Conservation (phyloP, 2,329 filamentous ascomycete species). For the Alternaria sp. region DNA sequence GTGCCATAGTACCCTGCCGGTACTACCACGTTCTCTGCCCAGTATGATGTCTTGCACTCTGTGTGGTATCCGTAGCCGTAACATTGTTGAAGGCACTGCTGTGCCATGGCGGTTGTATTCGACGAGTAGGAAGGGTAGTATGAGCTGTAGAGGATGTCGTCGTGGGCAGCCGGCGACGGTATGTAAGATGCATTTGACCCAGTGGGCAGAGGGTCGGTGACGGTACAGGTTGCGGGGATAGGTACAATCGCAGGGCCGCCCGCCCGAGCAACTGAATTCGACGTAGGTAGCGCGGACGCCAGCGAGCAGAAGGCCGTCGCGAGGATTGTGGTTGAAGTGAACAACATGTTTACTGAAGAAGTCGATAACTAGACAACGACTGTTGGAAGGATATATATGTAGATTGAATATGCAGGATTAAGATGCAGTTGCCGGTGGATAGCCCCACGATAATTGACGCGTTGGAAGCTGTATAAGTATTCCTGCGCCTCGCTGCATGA, state of each 20-base stretch:
- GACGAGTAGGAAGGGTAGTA: slow-evolving; percentile 43
- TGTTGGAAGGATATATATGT: neutral
- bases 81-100: slow-evolving; percentile 51
- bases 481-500: neutral
- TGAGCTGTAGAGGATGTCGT: slow-evolving; percentile 34
- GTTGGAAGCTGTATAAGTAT: slow-evolving; percentile 4
- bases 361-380: neutral
- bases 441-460: neutral
- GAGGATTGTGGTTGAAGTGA: neutral
- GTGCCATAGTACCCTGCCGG: slow-evolving; percentile 45
- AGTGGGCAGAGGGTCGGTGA: slow-evolving; percentile 35
- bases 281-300: slow-evolving; percentile 8
- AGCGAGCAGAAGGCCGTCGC: slow-evolving; percentile 2
- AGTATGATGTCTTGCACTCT: slow-evolving; percentile 46
- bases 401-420: neutral
- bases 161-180: slow-evolving; percentile 26
- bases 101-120: slow-evolving; percentile 34
- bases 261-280: slow-evolving; percentile 28
- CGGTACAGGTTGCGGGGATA: slow-evolving; percentile 45
- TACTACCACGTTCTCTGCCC: slow-evolving; percentile 47
- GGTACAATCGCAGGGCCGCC: slow-evolving; percentile 44
- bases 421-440: neutral
- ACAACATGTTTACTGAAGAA: slow-evolving; percentile 4
- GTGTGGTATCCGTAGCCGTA: slow-evolving; percentile 48
- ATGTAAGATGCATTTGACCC: slow-evolving; percentile 27